These are phyloP conservation scores for Theileria annulata DNA, from an alignment of 169 alveolate genomes.

Conservation along the genomic window DNA sequence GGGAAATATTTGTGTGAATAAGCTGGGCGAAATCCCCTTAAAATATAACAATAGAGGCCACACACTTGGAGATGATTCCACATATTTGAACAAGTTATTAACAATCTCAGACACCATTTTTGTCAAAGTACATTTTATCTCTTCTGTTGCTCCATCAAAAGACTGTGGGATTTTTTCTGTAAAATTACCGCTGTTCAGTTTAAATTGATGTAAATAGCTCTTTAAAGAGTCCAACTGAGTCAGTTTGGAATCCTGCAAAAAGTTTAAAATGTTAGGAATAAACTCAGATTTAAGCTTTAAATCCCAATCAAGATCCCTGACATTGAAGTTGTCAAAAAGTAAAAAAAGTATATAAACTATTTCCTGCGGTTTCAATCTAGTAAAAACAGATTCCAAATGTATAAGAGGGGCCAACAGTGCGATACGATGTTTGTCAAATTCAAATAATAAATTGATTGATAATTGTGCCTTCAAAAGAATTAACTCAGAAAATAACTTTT, in stretches of 20 bases:
- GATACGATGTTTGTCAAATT: slow-evolving; percentile 15
- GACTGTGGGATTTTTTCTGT: background rate
- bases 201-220: background rate
- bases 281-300: background rate
- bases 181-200: background rate
- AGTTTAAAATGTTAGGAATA: background rate
- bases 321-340: slow-evolving; percentile 3
- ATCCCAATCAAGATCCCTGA: background rate
- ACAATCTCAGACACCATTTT: background rate
- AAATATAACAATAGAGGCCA: slow-evolving; percentile 13
- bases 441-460: slow-evolving; percentile 15
- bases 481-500: slow-evolving; percentile 37
- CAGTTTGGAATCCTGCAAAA: background rate
- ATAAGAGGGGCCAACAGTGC: slow-evolving; percentile 41
- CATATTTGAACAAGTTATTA: background rate
- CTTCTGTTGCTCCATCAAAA: background rate
- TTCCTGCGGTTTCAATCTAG: background rate
- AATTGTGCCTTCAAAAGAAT: slow-evolving; percentile 21
- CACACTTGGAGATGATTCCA: slow-evolving; percentile 17
- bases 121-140: slow-evolving; percentile 1
- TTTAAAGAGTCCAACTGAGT: background rate
- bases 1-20: slow-evolving; percentile 5
- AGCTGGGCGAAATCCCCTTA: slow-evolving; percentile 19
- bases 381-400: slow-evolving; percentile 15
- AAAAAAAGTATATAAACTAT: background rate